phyloP scores from a whole-genome alignment of 2,329 filamentous ascomycete genomes.

The Didymella segeticola region DNA sequence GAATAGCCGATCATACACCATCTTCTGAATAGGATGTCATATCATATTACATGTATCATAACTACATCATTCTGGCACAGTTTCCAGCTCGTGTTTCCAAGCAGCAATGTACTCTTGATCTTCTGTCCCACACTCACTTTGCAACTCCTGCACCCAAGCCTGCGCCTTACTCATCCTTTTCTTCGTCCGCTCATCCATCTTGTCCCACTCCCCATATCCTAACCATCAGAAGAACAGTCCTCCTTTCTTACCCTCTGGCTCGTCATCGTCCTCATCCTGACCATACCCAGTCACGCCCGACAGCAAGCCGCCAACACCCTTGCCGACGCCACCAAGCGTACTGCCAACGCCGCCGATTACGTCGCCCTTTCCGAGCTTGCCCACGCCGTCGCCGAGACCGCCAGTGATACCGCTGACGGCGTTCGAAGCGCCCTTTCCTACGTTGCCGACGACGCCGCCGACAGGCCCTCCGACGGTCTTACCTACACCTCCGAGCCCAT shows the following conservation, averaged over 20 bases:
- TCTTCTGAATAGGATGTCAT: too few species aligned
- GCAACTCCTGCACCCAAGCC: conserved; percentile 13
- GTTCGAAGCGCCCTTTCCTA: conserved; percentile 52
- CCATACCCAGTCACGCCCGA: conserved; percentile 40
- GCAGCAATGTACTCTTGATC: conserved; percentile 18
- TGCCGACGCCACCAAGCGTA: conserved; percentile 51
- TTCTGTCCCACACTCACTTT: conserved; percentile 12
- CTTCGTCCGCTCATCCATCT: conserved; percentile 8
- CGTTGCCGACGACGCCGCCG: conserved; percentile 51
- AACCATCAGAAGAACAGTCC: conserved; percentile 20
- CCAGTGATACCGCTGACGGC: conserved; percentile 51
- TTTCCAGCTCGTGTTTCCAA: conserved; percentile 14
- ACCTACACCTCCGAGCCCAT: conserved; percentile 49
- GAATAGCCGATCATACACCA: too few species aligned
- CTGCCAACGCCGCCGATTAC: conserved; percentile 53
- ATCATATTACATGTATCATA: not conserved
- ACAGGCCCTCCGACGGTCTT: conserved; percentile 48
- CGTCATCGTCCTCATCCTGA: conserved; percentile 28
- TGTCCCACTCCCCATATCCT: conserved; percentile 10
- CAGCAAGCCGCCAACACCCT: conserved; percentile 47
- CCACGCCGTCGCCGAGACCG: conserved; percentile 55
- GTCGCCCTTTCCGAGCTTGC: conserved; percentile 54
- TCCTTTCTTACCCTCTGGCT: conserved; percentile 21
- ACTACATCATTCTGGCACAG: not conserved
- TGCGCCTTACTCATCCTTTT: conserved; percentile 8